Evolutionary conservation across 1,284 basidiomycete species (phyloP).

Genomic region (Ganoderma resinaceum): DNA sequence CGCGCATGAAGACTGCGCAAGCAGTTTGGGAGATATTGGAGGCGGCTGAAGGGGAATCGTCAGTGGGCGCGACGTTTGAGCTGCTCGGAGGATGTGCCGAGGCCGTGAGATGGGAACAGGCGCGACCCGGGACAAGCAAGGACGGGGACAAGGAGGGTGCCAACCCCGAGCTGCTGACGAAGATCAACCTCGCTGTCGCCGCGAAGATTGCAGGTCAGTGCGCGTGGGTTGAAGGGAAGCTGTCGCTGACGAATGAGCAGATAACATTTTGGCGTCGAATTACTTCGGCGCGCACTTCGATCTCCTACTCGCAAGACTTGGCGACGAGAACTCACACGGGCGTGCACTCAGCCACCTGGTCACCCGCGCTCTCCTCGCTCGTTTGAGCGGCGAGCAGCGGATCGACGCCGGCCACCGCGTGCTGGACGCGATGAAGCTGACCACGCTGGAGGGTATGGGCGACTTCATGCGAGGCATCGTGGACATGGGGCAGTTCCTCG

Average conservation of each 20-base stretch:
- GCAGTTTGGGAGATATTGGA: slow-evolving; percentile 70
- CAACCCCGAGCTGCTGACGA: slow-evolving; percentile 54
- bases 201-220: slow-evolving; percentile 65
- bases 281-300: slow-evolving; percentile 48
- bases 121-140: slow-evolving; percentile 37
- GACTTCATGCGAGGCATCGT: slow-evolving; percentile 49
- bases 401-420: slow-evolving; percentile 59
- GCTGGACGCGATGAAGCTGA: slow-evolving; percentile 53
- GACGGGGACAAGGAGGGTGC: slow-evolving; percentile 42
- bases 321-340: slow-evolving; percentile 56
- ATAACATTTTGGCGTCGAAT: slow-evolving; percentile 64
- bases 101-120: slow-evolving; percentile 46
- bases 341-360: slow-evolving; percentile 68
- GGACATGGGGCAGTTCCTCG: slow-evolving; percentile 49
- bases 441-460: slow-evolving; percentile 51
- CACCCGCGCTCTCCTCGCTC: slow-evolving; percentile 58
- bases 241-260: slow-evolving; percentile 43
- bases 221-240: neutral
- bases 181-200: slow-evolving; percentile 59
- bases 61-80: slow-evolving; percentile 39
- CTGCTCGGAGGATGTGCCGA: slow-evolving; percentile 57
- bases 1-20: slow-evolving; percentile 66
- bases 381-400: slow-evolving; percentile 62
- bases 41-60: slow-evolving; percentile 37
- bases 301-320: slow-evolving; percentile 55